These are phyloP conservation scores for Hericium rajendrae DNA, from an alignment of 768 basidiomycete species.

Conservation along the genomic window DNA sequence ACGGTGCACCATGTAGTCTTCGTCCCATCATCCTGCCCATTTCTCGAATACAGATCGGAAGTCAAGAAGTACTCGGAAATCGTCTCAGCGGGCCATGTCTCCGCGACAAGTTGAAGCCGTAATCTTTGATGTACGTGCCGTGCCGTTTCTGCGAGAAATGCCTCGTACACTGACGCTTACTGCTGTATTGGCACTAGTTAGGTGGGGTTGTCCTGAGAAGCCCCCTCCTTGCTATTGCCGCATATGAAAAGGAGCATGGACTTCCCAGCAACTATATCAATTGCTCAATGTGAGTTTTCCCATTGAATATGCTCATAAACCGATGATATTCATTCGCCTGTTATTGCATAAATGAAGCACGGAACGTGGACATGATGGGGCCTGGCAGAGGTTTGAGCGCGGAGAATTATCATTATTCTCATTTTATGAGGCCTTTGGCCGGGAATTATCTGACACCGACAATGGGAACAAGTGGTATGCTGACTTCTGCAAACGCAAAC, in stretches of 20 bases:
- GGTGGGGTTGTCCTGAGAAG: conserved; percentile 76
- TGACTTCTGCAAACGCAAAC: conserved; percentile 52
- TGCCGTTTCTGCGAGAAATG: background rate
- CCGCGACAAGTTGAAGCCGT: conserved; percentile 43
- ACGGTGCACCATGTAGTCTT: no score
- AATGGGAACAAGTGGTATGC: conserved; percentile 61
- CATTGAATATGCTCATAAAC: background rate
- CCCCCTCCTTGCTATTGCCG: conserved; percentile 69
- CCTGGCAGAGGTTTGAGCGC: conserved; percentile 78
- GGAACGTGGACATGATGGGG: conserved; percentile 53
- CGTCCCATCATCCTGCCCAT: no score
- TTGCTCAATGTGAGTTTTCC: conserved; percentile 53
- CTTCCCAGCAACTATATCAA: conserved; percentile 72
- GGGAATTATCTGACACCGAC: conserved; percentile 59
- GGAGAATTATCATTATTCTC: conserved; percentile 57
- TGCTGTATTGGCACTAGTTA: conserved; percentile 33
- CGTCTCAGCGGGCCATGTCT: no score
- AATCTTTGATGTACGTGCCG: conserved; percentile 55
- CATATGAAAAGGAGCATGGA: conserved; percentile 52
- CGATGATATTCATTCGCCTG: background rate
- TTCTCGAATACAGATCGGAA: no score
- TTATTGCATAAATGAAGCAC: conserved; percentile 29
- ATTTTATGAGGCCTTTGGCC: conserved; percentile 67
- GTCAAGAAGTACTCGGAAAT: no score
- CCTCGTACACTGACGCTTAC: background rate